Evolutionary conservation across 768 basidiomycete genomes (phyloP).

Genomic region (Leccinum olivaceopallidum): DNA sequence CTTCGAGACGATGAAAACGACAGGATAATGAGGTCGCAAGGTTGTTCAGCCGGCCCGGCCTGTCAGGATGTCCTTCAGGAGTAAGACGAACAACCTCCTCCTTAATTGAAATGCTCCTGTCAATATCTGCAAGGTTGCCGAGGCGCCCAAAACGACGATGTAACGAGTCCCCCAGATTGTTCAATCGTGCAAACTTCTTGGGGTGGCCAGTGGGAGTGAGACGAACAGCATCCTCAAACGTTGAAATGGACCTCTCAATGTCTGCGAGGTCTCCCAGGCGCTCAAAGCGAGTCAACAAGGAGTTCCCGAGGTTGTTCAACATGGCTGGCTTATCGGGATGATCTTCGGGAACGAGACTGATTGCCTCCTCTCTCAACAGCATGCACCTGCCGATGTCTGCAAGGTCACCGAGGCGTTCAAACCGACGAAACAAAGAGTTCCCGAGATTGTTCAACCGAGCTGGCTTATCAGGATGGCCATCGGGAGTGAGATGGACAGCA

Average conservation of each 20-base stretch:
- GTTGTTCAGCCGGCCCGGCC: not conserved
- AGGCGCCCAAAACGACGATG: not conserved
- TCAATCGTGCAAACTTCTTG: not conserved
- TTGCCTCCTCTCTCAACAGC: not conserved
- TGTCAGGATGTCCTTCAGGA: not conserved
- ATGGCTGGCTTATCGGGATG: not conserved
- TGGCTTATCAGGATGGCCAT: not conserved
- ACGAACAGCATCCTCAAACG: not conserved
- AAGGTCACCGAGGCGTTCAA: not conserved
- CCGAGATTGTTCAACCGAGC: not conserved
- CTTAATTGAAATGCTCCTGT: not conserved
- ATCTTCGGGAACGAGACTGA: not conserved
- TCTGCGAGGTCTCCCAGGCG: not conserved
- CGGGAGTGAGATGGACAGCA: not conserved
- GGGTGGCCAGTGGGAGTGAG: not conserved
- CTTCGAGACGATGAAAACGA: not conserved
- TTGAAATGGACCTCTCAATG: not conserved
- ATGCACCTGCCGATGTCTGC: not conserved
- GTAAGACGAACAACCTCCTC: not conserved
- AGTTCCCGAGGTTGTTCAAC: not conserved
- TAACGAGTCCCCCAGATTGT: not conserved
- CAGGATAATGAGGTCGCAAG: not conserved
- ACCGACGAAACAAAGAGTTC: not conserved
- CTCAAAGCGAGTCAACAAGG: not conserved
- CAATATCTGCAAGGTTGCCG: not conserved